Conservation (phyloP, 2,329 filamentous ascomycete species). For the Aotearoamyces nothofagi region DNA sequence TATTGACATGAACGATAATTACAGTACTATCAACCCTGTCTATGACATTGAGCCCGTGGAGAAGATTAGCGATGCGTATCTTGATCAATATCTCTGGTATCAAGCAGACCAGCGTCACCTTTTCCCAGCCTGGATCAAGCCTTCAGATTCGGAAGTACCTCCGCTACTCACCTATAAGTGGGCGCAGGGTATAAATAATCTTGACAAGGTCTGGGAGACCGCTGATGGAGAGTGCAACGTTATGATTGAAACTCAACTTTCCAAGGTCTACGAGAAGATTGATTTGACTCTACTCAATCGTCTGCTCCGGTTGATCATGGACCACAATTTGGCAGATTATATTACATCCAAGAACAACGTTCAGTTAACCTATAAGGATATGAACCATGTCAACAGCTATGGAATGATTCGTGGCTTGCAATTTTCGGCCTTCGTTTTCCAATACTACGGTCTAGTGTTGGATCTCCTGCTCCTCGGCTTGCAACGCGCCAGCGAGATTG, state of each 20-base stretch:
- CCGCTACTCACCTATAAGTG: conserved; percentile 94
- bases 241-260: conserved; percentile 94
- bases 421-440: conserved; percentile 97
- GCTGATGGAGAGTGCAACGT: conserved; percentile 94
- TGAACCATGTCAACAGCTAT: conserved; percentile 99
- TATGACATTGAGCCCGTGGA: conserved; percentile 99
- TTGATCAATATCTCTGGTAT: conserved; percentile 98
- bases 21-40: conserved; percentile 96
- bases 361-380: conserved; percentile 97
- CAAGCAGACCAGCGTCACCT: conserved; percentile 94
- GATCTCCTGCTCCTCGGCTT: conserved; percentile 84
- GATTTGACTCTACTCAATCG: conserved; percentile 92
- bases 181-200: conserved; percentile 98
- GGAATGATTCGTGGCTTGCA: conserved; percentile 96
- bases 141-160: conserved; percentile 93
- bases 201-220: conserved; percentile 88
- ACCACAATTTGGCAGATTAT: conserved; percentile 97
- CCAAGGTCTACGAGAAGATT: conserved; percentile 99
- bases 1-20: conserved; percentile 99
- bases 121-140: conserved; percentile 98
- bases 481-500: conserved; percentile 94
- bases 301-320: conserved; percentile 89
- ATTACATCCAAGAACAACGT: conserved; percentile 99
- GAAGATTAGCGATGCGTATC: conserved; percentile 97
- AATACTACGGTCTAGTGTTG: conserved; percentile 93